Percentiles rank a stretch among this genome's conserved stretches.
phyloP scores from a whole-genome alignment of 805 yeast species.

The Citeromyces matritensis region DNA sequence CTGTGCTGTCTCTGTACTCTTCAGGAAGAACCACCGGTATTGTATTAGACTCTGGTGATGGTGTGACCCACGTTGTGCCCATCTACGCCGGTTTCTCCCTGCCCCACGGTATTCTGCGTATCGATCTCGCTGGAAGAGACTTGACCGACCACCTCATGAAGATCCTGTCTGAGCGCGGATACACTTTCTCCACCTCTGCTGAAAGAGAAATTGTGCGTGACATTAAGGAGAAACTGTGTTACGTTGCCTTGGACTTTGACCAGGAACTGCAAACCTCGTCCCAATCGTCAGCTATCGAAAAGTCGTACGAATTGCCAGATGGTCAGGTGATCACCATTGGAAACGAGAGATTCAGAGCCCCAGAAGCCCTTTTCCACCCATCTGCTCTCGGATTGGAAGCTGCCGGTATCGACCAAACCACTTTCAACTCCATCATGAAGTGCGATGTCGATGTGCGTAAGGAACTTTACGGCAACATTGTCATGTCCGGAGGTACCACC shows the following conservation, averaged over 20 bases:
- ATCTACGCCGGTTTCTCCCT: constrained; percentile 99
- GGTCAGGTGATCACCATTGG: constrained; percentile 99
- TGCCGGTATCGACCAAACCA: constrained; percentile 98
- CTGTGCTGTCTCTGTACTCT: constrained; percentile 94
- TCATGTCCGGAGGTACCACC: constrained; percentile 99
- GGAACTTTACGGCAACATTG: constrained; percentile 98
- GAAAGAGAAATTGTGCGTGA: constrained; percentile 94
- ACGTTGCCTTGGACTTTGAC: constrained; percentile 97
- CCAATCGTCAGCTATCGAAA: constrained; percentile 95
- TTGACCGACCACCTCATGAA: constrained; percentile 98
- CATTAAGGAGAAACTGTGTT: constrained; percentile 97
- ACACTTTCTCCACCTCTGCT: constrained; percentile 96
- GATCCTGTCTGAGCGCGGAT: constrained; percentile 97
- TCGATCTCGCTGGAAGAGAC: constrained; percentile 99
- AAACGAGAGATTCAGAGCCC: constrained; percentile 99
- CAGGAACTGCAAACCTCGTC: constrained; percentile 99
- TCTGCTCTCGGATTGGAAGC: constrained; percentile 80
- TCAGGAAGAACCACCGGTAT: constrained; percentile 99
- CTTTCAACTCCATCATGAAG: constrained; percentile 90
- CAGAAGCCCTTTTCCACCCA: constrained; percentile 99
- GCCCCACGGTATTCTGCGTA: constrained; percentile 97
- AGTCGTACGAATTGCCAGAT: constrained; percentile 98
- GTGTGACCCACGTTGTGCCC: constrained; percentile 99
- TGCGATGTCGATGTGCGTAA: constrained; percentile 98
- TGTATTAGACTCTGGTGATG: constrained; percentile 99